These are phyloP conservation scores for Suillus cothurnatus DNA, from an alignment of 768 basidiomycete genomes.

Conservation along the genomic window DNA sequence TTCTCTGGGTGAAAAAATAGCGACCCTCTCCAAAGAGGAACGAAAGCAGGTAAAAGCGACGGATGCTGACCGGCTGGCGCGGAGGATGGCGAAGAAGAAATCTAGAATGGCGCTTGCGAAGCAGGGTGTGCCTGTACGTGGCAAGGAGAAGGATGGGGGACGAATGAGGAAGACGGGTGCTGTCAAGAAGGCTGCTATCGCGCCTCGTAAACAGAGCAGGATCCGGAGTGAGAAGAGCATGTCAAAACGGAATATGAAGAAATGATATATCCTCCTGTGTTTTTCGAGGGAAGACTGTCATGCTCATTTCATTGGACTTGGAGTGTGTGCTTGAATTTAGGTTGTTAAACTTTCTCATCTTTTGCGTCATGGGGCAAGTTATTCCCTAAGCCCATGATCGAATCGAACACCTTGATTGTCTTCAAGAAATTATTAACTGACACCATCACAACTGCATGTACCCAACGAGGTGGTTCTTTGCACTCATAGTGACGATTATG, in stretches of 20 bases:
- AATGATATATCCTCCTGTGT: constrained; percentile 32
- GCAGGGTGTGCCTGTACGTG: constrained; percentile 38
- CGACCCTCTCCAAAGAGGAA: constrained; percentile 78
- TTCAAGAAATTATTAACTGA: neutral
- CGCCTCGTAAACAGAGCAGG: constrained; percentile 41
- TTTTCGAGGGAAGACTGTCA: neutral
- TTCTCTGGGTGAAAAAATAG: constrained; percentile 74
- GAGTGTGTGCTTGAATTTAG: neutral
- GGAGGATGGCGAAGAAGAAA: constrained; percentile 91
- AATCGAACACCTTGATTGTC: neutral
- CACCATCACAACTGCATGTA: neutral
- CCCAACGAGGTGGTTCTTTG: neutral
- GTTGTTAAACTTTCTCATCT: neutral
- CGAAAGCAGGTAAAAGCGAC: constrained; percentile 80
- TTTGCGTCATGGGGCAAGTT: neutral
- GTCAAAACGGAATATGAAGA: constrained; percentile 60
- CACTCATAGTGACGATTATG: neutral
- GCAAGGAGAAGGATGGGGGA: constrained; percentile 46
- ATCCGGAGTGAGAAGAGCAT: constrained; percentile 56
- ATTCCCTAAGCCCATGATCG: neutral
- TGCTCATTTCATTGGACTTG: neutral
- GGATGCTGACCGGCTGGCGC: constrained; percentile 78
- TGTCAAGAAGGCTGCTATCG: constrained; percentile 23
- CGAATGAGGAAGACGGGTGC: constrained; percentile 42
- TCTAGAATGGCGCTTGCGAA: constrained; percentile 55